Conservation (phyloP, 306 rosid species). For the Medicago arabica region DNA sequence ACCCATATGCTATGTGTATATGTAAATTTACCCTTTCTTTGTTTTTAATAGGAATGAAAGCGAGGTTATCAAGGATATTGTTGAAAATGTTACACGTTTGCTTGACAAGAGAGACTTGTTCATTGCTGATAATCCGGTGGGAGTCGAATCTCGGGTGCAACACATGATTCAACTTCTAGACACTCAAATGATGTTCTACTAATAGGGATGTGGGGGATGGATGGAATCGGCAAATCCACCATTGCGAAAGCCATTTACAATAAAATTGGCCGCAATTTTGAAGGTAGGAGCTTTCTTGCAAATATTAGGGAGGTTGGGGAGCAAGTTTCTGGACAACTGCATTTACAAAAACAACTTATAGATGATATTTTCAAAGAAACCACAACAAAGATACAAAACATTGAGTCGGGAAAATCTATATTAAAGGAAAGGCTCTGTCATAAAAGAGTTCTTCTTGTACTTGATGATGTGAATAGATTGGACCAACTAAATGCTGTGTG, state of each 20-base stretch:
- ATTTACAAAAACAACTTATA: conserved; percentile 31
- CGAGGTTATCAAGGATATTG: not conserved
- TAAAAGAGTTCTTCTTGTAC: not conserved
- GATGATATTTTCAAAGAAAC: not conserved
- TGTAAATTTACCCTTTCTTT: not conserved
- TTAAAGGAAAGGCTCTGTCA: not conserved
- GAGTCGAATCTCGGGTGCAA: not conserved
- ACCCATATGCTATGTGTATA: too few relatives aligned
- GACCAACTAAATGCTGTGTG: not conserved
- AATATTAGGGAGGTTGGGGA: too few relatives aligned
- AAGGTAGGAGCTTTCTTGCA: too few relatives aligned
- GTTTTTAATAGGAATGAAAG: conserved; percentile 2
- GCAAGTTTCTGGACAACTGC: not conserved
- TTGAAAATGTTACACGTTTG: too few relatives aligned
- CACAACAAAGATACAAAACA: not conserved
- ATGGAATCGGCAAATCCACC: not conserved
- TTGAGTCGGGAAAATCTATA: conserved; percentile 1
- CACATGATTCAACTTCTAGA: not conserved
- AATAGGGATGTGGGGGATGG: not conserved
- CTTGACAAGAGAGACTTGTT: not conserved
- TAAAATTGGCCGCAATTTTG: not conserved
- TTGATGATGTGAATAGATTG: not conserved
- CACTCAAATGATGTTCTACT: not conserved
- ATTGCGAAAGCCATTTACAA: not conserved
- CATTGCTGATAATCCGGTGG: not conserved